Evolutionary conservation across 2,329 filamentous ascomycete genomes (phyloP), one percentile per base, ranked within the genome.

Genomic region (Neobulgaria alba): DNA sequence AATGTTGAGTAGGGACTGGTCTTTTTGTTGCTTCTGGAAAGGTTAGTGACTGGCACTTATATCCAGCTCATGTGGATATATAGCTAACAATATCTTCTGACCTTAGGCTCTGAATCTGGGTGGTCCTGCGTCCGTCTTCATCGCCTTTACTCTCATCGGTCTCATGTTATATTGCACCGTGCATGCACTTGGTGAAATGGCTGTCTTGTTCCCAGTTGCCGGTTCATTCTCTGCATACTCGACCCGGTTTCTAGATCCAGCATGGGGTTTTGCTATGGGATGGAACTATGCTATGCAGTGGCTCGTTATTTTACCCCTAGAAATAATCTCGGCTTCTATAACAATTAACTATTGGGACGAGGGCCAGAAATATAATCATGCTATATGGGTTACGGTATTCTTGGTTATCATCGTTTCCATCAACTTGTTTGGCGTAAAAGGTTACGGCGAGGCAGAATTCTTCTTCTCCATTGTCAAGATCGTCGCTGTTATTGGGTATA

Each of bases 191-290:
- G 90, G 89, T 49, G 90, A 96, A 62, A 75, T 96, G 61, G 86
- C 89, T 17, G 88, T 95, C 17, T 66, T 87, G n/a, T 95, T 89
- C 55, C 89, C 89, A 2, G 82, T 95, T 17, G 83, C 88, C 15
- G 90, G 89, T 41, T 92, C 87, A 9, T 95, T 95, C 59, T 85
- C 86, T 1, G 80, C 86, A 5, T 95, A 89, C 65, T 90, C 88
- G n/a, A 94, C 87, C 17, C 78, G 90, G 8, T 95, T 95, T 55
- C 63, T 95, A 9, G 88, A 95, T 57, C 89, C 89, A 1, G 88
- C 89, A 1, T 95, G 86, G 87, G 88, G 87, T 0, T 93, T 94
- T 56, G 85, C 87, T 36, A 92, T 94, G 84, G 88, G 87, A 12
- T 94, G 86, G 86, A 93, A 80, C 16, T 49, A 94, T 59, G 85